Conservation (phyloP, 306 rosid species). For the Casuarina equisetifolia region DNA sequence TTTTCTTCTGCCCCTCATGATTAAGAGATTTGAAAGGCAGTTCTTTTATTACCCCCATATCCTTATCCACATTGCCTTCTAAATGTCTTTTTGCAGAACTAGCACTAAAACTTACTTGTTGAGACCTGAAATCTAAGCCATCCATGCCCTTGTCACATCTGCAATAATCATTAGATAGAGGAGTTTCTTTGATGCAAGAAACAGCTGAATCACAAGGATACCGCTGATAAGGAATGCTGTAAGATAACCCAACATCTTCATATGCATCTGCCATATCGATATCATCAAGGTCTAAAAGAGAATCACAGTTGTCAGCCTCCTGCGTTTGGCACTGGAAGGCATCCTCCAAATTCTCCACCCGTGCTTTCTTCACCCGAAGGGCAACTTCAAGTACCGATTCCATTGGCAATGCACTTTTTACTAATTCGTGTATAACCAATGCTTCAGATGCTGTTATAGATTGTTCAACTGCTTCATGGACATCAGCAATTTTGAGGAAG, state of each 20-base stretch:
- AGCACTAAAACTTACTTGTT: conserved; percentile 32
- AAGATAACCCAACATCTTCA: conserved; percentile 72
- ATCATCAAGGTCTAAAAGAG: conserved; percentile 86
- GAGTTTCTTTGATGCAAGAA: conserved; percentile 45
- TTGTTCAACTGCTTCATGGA: conserved; percentile 64
- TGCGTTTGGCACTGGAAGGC: conserved; percentile 31
- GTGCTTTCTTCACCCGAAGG: conserved; percentile 70
- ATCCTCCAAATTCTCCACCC: conserved; percentile 53
- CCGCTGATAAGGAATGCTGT: conserved; percentile 30
- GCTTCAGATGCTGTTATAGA: conserved; percentile 91
- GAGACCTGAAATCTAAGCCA: conserved; percentile 29
- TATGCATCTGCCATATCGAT: conserved; percentile 62
- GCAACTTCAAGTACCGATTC: conserved; percentile 72
- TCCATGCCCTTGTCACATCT: conserved; percentile 28
- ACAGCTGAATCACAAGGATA: conserved; percentile 26
- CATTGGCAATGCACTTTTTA: conserved; percentile 41
- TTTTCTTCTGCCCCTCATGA: conserved; percentile 39
- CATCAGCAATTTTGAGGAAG: conserved; percentile 41
- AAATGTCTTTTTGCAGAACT: conserved; percentile 30
- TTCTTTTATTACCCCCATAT: conserved; percentile 29
- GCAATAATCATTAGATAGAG: conserved; percentile 31
- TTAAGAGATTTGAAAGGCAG: conserved; percentile 29
- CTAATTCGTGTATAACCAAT: conserved; percentile 70
- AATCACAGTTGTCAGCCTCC: conserved; percentile 50
- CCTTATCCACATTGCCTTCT: conserved; percentile 31